Conservation (phyloP, 495 filamentous ascomycete species). For the Tuber melanosporum region DNA sequence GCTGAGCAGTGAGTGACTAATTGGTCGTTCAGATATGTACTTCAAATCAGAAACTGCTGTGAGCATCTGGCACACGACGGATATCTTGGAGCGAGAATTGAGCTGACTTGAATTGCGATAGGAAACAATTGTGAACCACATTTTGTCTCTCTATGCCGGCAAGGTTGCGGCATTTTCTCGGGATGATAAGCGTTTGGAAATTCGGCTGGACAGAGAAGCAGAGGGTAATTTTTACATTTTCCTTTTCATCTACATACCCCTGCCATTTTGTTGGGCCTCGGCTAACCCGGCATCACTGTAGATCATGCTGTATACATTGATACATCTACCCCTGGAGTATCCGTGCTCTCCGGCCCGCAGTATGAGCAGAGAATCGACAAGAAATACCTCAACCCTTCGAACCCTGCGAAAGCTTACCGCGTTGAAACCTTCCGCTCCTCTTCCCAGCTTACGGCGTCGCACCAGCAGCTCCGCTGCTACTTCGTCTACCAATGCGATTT, state of each 20-base stretch:
- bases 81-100: slow-evolving; percentile 1
- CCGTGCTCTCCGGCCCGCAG: slow-evolving; percentile 64
- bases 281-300: slow-evolving; percentile 41
- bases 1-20: slow-evolving; percentile 16
- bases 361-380: slow-evolving; percentile 92
- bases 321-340: slow-evolving; percentile 81
- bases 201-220: slow-evolving; percentile 83
- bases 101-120: slow-evolving; percentile 11
- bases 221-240: slow-evolving; percentile 29
- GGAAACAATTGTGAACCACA: slow-evolving; percentile 82
- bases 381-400: slow-evolving; percentile 75
- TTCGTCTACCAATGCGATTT: slow-evolving; percentile 97
- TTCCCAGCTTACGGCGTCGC: slow-evolving; percentile 54
- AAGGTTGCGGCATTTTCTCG: slow-evolving; percentile 93
- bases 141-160: slow-evolving; percentile 92
- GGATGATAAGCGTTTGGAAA: slow-evolving; percentile 88
- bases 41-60: slow-evolving; percentile 79
- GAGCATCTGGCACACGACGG: slow-evolving; percentile 2
- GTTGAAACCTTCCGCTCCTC: slow-evolving; percentile 96
- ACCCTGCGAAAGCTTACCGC: slow-evolving; percentile 57
- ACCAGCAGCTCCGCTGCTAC: slow-evolving; percentile 87
- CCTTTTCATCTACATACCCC: background rate
- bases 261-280: background rate
- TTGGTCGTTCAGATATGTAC: slow-evolving; percentile 64
- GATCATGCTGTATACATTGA: slow-evolving; percentile 99